Conservation (phyloP, 2,329 filamentous ascomycete genomes). For the Nemania abortiva region DNA sequence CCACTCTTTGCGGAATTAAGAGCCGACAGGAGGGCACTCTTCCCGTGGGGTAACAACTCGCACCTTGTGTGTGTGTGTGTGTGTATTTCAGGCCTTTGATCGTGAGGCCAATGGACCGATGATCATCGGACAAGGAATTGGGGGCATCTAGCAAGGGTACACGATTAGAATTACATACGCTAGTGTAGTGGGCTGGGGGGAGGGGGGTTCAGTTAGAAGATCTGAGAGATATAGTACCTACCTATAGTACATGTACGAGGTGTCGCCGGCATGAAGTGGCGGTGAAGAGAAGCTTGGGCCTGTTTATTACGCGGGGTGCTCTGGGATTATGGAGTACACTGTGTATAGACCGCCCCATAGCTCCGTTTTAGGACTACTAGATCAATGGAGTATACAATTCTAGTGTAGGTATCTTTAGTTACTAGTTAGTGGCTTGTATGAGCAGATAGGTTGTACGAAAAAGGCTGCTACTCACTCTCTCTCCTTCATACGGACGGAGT, state of each 20-base stretch:
- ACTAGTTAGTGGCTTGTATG: too few species aligned
- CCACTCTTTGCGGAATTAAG: neutral
- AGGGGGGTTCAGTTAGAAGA: slow-evolving; percentile 44
- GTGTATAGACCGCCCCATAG: slow-evolving; percentile 18
- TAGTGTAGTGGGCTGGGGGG: slow-evolving; percentile 36
- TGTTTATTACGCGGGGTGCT: slow-evolving; percentile 44
- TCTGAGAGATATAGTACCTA: slow-evolving; percentile 28
- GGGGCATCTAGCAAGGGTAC: slow-evolving; percentile 46
- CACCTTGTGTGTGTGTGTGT: neutral
- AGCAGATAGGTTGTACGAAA: neutral
- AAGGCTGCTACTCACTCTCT: neutral
- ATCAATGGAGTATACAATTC: neutral
- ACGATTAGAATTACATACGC: slow-evolving; percentile 41
- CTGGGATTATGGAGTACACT: slow-evolving; percentile 32
- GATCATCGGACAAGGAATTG: slow-evolving; percentile 52
- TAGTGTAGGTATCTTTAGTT: neutral
- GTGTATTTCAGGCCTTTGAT: slow-evolving; percentile 30
- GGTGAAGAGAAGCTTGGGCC: slow-evolving; percentile 48
- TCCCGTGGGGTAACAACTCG: slow-evolving; percentile 22
- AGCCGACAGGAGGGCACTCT: slow-evolving; percentile 11
- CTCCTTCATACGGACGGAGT: neutral
- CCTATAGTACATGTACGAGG: slow-evolving; percentile 24
- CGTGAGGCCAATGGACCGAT: slow-evolving; percentile 46
- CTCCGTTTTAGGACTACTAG: slow-evolving; percentile 39
- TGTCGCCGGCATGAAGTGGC: slow-evolving; percentile 45